These are phyloP conservation scores for Plasmopara muralis DNA, from an alignment of 352 stramenopile species.

Conservation along the genomic window DNA sequence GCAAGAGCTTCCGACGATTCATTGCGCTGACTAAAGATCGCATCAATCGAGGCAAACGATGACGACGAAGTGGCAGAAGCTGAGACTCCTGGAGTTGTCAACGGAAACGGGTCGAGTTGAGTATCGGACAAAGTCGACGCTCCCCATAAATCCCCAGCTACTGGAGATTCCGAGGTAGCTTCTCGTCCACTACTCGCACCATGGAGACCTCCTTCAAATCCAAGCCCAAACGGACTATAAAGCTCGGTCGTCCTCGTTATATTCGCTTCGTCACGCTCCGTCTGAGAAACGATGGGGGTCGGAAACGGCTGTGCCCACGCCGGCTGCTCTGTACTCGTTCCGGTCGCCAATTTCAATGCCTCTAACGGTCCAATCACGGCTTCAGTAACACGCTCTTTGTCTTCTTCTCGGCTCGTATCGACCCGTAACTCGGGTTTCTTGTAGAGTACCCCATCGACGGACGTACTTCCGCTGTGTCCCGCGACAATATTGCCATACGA, in stretches of 20 bases:
- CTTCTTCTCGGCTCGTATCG: constrained; percentile 35
- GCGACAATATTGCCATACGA: constrained; percentile 52
- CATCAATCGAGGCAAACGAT: constrained; percentile 79
- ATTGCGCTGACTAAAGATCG: constrained; percentile 71
- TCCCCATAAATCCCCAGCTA: constrained; percentile 22
- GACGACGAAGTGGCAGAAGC: constrained; percentile 27
- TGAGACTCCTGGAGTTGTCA: constrained; percentile 6
- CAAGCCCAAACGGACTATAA: constrained; percentile 70
- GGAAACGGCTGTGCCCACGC: constrained; percentile 69
- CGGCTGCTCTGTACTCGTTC: constrained; percentile 50
- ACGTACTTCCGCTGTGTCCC: constrained; percentile 6
- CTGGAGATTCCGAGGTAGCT: constrained; percentile 11
- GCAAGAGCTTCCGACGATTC: constrained; percentile 70
- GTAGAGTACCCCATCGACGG: constrained; percentile 10
- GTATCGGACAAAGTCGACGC: constrained; percentile 14
- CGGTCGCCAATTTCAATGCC: constrained; percentile 58
- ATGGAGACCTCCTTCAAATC: constrained; percentile 61
- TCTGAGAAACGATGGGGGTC: constrained; percentile 31
- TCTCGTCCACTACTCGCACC: constrained; percentile 25
- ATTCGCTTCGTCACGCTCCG: constrained; percentile 28
- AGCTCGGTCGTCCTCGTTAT: constrained; percentile 13
- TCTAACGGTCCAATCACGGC: constrained; percentile 53
- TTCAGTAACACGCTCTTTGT: constrained; percentile 20
- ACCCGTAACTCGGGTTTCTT: constrained; percentile 42
- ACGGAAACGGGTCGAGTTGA: constrained; percentile 13